Evolutionary conservation across 371 early-diverging fungal species (phyloP).

Genomic region (Chytridium lagenaria): DNA sequence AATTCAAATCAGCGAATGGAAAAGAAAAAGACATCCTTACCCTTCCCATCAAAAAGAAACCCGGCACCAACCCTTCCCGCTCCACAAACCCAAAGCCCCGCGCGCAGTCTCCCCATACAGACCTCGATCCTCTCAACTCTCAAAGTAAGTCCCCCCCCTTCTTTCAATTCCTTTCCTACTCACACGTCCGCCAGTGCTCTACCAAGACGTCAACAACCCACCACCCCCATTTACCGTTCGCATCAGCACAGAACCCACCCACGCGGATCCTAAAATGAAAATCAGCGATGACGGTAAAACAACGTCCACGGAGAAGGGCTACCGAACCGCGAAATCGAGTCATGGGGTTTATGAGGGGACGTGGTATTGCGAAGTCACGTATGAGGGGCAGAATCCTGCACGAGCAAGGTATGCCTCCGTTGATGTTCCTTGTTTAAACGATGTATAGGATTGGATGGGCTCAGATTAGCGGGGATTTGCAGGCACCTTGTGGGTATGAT

Average conservation of each 20-base stretch:
- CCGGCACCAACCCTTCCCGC: no score
- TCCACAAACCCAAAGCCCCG: no score
- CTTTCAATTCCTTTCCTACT: neutral
- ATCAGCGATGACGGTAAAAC: conserved; percentile 56
- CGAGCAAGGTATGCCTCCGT: no score
- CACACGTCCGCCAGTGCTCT: conserved; percentile 45
- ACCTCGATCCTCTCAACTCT: conserved; percentile 12
- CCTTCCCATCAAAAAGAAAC: no score
- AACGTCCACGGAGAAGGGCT: conserved; percentile 71
- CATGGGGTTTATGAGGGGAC: conserved; percentile 73
- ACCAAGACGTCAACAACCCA: conserved; percentile 72
- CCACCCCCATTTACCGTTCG: conserved; percentile 41
- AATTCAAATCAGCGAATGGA: no score
- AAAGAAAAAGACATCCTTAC: no score
- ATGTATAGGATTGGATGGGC: conserved; percentile 78
- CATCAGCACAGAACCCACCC: conserved; percentile 62
- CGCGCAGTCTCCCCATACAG: neutral
- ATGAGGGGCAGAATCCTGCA: conserved; percentile 16
- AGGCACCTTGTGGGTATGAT: conserved; percentile 77
- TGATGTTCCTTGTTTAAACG: no score
- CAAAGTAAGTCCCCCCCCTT: conserved; percentile 14
- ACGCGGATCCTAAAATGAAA: conserved; percentile 68
- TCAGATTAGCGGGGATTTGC: conserved; percentile 74
- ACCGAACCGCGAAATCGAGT: conserved; percentile 74
- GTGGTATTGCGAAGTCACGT: conserved; percentile 71